phyloP scores from a whole-genome alignment of 192 early-diverging fungal species.

The Borealophlyctis nickersoniae region DNA sequence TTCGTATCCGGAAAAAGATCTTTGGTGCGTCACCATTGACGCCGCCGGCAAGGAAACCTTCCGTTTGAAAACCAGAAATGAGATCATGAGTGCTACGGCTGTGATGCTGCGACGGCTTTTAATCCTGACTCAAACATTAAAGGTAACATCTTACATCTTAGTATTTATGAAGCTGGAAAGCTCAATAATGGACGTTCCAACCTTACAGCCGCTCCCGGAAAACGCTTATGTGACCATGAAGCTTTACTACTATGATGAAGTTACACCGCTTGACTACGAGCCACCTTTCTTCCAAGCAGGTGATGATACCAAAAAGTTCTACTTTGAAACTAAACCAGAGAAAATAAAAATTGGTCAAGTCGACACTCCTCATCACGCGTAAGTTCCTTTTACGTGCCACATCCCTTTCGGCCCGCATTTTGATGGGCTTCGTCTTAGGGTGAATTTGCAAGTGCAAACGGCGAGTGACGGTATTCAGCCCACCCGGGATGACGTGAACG shows the following conservation, averaged over 20 bases:
- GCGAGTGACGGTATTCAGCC: slow-evolving; percentile 15
- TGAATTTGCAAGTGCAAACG: slow-evolving; percentile 26
- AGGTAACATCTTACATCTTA: no score
- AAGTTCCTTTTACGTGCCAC: not conserved
- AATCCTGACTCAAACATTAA: slow-evolving; percentile 48
- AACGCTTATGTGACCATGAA: slow-evolving; percentile 45
- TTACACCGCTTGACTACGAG: slow-evolving; percentile 54
- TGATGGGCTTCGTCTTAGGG: not conserved
- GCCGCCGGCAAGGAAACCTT: slow-evolving; percentile 18
- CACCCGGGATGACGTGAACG: slow-evolving; percentile 8
- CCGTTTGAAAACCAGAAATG: slow-evolving; percentile 18
- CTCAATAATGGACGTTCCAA: not conserved
- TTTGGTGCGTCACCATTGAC: slow-evolving; percentile 29
- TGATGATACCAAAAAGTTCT: slow-evolving; percentile 25
- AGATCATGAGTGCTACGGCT: slow-evolving; percentile 36
- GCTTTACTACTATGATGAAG: slow-evolving; percentile 52
- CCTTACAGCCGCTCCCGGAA: slow-evolving; percentile 34
- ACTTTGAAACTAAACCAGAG: slow-evolving; percentile 35
- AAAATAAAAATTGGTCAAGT: slow-evolving; percentile 39
- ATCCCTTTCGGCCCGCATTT: not conserved
- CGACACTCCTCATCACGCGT: slow-evolving; percentile 44
- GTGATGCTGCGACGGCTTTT: slow-evolving; percentile 44
- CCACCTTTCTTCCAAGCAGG: slow-evolving; percentile 46
- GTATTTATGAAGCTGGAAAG: not conserved
- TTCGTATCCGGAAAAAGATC: slow-evolving; percentile 41